A percentile compares a stretch with the other conserved stretches of the same genome.
These are phyloP conservation scores for Aspergillus neoniger DNA, from an alignment of 2,329 filamentous ascomycete genomes.

Conservation along the genomic window DNA sequence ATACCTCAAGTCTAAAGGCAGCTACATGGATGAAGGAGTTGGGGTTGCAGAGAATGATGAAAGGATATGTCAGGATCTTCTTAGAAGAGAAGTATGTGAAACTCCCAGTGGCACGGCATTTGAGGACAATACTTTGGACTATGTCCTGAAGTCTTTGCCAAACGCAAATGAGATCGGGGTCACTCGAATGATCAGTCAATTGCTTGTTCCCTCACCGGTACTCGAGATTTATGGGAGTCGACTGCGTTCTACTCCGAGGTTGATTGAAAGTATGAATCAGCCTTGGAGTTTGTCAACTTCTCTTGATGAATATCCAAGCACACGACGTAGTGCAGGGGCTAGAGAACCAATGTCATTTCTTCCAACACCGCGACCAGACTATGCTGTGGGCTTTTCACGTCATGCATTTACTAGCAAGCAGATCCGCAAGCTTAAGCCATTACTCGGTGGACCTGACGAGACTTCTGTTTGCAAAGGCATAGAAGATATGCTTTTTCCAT, in stretches of 20 bases:
- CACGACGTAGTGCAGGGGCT: not conserved
- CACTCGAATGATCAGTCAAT: not conserved
- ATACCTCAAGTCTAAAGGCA: too few species aligned
- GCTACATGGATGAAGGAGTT: too few species aligned
- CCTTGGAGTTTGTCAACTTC: not conserved
- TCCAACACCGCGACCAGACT: constrained; percentile 4
- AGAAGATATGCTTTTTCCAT: constrained; percentile 2
- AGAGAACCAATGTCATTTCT: not conserved
- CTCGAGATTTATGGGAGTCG: not conserved
- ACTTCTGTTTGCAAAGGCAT: not conserved
- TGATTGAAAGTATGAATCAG: not conserved
- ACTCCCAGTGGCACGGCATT: not conserved
- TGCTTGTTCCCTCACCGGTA: not conserved
- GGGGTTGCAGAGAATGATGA: not conserved
- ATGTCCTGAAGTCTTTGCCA: not conserved
- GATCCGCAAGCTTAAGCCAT: not conserved
- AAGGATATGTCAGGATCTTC: not conserved
- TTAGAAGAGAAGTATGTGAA: not conserved
- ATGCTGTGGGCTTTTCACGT: constrained; percentile 1
- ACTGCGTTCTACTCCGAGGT: not conserved
- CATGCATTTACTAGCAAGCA: not conserved
- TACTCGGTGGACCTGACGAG: not conserved
- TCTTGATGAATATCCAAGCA: not conserved
- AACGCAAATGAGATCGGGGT: not conserved
- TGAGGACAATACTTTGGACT: not conserved